Percentiles rank a stretch among this genome's conserved stretches.
phyloP scores from a whole-genome alignment of 129 eudicot species.

The Heracleum sosnowskyi region DNA sequence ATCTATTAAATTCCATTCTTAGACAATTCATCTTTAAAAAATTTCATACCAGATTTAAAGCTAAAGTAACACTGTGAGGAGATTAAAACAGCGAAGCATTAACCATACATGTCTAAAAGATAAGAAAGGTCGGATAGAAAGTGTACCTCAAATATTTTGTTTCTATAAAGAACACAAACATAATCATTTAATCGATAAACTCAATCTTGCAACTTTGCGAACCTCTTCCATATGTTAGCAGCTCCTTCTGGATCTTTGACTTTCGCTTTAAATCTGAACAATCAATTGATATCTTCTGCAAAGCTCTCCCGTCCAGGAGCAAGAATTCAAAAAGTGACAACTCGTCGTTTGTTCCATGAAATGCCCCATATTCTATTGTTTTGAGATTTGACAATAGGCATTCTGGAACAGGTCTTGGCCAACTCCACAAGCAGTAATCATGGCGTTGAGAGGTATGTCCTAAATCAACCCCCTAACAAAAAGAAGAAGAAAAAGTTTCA shows the following conservation, averaged over 20 bases:
- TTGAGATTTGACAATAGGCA: neutral
- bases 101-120: neutral
- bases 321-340: neutral
- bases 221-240: neutral
- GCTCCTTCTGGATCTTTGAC: neutral
- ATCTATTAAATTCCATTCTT: neutral
- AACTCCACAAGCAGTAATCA: neutral
- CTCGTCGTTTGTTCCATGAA: neutral
- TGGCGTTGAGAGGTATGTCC: neutral
- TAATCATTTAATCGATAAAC: too few species aligned
- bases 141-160: neutral
- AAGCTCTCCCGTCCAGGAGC: neutral
- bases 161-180: too few species aligned
- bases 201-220: neutral
- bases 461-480: neutral
- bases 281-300: neutral
- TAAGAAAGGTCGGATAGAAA: neutral
- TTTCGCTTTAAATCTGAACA: neutral
- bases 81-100: neutral
- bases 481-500: neutral
- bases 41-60: neutral
- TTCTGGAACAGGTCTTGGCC: neutral
- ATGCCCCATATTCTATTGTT: neutral
- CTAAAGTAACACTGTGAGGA: neutral
- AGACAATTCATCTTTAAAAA: neutral